These are phyloP conservation scores for Biscogniauxia mediterranea DNA, from an alignment of 2,329 filamentous ascomycete species.

Conservation along the genomic window DNA sequence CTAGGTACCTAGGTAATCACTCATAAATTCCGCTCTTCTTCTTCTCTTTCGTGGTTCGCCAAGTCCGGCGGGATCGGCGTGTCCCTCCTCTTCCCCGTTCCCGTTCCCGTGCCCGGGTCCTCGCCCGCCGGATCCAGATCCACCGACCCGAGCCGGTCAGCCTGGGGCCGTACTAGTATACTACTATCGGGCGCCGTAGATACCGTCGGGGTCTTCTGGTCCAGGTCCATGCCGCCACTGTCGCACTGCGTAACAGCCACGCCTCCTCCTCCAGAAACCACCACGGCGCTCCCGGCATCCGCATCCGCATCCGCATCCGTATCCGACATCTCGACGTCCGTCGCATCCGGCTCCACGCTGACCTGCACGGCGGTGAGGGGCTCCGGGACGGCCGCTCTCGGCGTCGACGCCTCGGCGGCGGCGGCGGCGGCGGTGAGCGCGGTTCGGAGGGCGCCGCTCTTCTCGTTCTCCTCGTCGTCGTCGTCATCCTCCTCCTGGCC, in stretches of 20 bases:
- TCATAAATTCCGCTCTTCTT: not conserved
- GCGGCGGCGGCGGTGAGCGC: constrained; percentile 34
- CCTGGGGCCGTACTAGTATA: constrained; percentile 4
- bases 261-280: too few species aligned
- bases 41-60: not conserved
- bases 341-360: constrained; percentile 37
- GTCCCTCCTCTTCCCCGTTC: constrained; percentile 33
- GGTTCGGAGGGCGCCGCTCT: constrained; percentile 39
- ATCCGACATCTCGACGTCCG: constrained; percentile 53
- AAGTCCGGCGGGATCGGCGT: constrained; percentile 35
- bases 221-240: constrained; percentile 34
- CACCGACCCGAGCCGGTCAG: constrained; percentile 26
- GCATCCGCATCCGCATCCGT: too few species aligned
- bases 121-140: constrained; percentile 30
- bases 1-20: too few species aligned
- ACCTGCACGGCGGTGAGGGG: constrained; percentile 23
- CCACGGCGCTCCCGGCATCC: too few species aligned
- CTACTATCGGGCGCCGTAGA: constrained; percentile 8
- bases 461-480: too few species aligned
- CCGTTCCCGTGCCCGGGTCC: constrained; percentile 28
- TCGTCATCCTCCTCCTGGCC: constrained; percentile 49
- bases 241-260: too few species aligned
- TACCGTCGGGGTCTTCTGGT: constrained; percentile 41
- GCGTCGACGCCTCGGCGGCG: constrained; percentile 25
- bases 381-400: constrained; percentile 18